These are phyloP conservation scores for Helicostylum pulchrum DNA, from an alignment of 192 early-diverging fungal genomes.

Conservation along the genomic window DNA sequence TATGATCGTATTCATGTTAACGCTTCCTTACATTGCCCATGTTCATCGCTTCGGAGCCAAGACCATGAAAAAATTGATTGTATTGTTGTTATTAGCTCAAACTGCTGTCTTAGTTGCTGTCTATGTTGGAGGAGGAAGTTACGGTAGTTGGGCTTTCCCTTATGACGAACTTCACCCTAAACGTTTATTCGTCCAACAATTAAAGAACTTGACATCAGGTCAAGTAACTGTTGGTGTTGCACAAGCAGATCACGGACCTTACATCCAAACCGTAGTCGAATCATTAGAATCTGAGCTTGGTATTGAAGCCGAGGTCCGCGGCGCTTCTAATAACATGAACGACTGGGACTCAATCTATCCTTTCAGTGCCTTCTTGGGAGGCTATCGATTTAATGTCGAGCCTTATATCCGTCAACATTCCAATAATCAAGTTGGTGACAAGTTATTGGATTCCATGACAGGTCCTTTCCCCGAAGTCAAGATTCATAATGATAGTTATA, in stretches of 20 bases:
- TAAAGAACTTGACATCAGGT: conserved; percentile 58
- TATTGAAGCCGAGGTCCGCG: conserved; percentile 27
- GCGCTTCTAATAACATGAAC: conserved; percentile 31
- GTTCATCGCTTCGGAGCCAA: conserved; percentile 47
- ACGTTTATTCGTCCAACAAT: conserved; percentile 56
- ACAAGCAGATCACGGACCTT: conserved; percentile 56
- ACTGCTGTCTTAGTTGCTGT: conserved; percentile 34
- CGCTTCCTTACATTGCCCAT: conserved; percentile 48
- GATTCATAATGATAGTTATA: conserved; percentile 42
- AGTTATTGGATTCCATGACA: conserved; percentile 22
- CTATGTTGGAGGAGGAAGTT: conserved; percentile 26
- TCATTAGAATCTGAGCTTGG: conserved; percentile 41
- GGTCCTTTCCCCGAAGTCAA: conserved; percentile 37
- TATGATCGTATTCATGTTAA: conserved; percentile 39
- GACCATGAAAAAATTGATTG: conserved; percentile 30
- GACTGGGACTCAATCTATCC: conserved; percentile 65
- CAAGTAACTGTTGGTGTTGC: conserved; percentile 54
- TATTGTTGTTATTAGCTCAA: conserved; percentile 25
- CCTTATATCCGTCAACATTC: conserved; percentile 42
- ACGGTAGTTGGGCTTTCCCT: conserved; percentile 35
- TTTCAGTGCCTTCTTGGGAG: conserved; percentile 56
- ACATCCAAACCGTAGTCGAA: conserved; percentile 39
- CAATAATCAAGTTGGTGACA: conserved; percentile 15
- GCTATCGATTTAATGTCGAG: conserved; percentile 45
- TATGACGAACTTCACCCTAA: conserved; percentile 67